Evolutionary conservation across 768 basidiomycete species (phyloP).

Genomic region (Rhodotorula diobovata): DNA sequence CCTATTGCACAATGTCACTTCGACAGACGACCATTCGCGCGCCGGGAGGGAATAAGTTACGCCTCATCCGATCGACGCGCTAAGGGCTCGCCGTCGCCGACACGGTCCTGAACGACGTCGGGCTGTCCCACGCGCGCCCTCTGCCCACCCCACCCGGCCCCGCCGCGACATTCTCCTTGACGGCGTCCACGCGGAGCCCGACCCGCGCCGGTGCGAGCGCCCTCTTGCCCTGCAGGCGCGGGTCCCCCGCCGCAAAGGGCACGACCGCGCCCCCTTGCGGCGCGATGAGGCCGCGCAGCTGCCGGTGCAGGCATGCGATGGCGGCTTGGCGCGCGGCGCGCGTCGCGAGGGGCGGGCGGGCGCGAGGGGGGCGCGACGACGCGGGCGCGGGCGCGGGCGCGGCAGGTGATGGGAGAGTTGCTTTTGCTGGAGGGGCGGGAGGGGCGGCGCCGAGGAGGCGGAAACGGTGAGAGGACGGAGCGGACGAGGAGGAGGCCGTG

Average conservation of each 20-base stretch:
- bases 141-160: neutral
- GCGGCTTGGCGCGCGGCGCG: neutral
- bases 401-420: neutral
- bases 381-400: neutral
- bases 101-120: constrained; percentile 11
- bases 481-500: neutral
- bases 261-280: neutral
- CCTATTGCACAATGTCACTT: too few species aligned
- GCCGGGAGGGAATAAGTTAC: too few species aligned
- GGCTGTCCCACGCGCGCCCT: neutral
- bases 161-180: neutral
- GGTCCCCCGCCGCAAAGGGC: neutral
- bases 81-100: constrained; percentile 2
- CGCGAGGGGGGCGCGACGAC: neutral
- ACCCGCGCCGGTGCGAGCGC: neutral
- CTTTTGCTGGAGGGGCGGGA: too few species aligned
- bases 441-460: too few species aligned
- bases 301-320: neutral
- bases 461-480: neutral
- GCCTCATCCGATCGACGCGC: too few species aligned
- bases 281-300: neutral
- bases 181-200: neutral
- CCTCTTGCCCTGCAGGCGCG: neutral
- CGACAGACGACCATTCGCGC: too few species aligned
- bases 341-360: neutral